phyloP scores from a whole-genome alignment of 164 flowering plant genomes.

The Kalanchoe fedtschenkoi region DNA sequence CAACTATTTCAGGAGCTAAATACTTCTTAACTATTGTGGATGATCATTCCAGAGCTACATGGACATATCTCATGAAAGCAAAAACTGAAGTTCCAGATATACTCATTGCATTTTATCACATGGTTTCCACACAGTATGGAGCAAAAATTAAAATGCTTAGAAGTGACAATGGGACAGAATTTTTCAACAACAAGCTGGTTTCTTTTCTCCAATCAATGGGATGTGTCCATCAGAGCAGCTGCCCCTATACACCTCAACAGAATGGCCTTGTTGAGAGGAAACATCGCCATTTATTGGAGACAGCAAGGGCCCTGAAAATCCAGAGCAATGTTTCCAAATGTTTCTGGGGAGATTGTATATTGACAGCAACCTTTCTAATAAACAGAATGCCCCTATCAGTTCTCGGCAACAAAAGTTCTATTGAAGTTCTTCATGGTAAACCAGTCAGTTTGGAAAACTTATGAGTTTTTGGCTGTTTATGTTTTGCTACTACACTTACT shows the following conservation, averaged over 20 bases:
- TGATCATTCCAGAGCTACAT: slow-evolving; percentile 3
- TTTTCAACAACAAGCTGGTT: not conserved
- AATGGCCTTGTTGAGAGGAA: slow-evolving; percentile 12
- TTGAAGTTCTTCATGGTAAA: not conserved
- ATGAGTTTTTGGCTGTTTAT: too few relatives aligned
- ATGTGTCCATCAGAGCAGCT: not conserved
- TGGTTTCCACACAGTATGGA: not conserved
- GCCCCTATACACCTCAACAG: slow-evolving; percentile 13
- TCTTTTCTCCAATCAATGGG: not conserved
- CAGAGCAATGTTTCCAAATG: not conserved
- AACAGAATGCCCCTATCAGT: slow-evolving; percentile 2
- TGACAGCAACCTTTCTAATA: not conserved
- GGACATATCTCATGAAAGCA: slow-evolving; percentile 10
- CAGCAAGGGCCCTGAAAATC: not conserved
- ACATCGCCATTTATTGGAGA: slow-evolving; percentile 10
- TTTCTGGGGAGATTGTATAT: slow-evolving; percentile 11
- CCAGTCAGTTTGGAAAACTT: too few relatives aligned
- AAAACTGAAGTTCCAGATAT: slow-evolving; percentile 9
- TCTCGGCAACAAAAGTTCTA: not conserved
- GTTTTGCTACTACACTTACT: too few relatives aligned
- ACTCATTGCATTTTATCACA: slow-evolving; percentile 2
- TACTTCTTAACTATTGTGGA: too few relatives aligned
- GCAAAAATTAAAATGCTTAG: not conserved
- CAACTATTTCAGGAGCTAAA: slow-evolving; percentile 13
- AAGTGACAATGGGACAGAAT: slow-evolving; percentile 10